Evolutionary conservation across 73 alveolate species (phyloP).

Genomic region (Uronychia binucleata): DNA sequence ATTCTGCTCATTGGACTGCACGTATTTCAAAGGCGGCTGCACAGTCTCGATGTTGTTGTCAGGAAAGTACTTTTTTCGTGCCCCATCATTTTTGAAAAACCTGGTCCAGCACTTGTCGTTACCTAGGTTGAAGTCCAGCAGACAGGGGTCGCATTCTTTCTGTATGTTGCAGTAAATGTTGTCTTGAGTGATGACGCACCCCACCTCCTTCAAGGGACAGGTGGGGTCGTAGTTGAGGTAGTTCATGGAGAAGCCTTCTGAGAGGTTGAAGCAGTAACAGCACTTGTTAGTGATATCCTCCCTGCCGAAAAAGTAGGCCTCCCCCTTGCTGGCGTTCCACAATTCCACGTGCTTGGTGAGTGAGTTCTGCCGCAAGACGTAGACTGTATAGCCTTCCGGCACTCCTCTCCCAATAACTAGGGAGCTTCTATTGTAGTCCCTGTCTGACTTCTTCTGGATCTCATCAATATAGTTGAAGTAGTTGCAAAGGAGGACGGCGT

Average conservation of each 20-base stretch:
- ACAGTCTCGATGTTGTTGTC: slow-evolving; percentile 67
- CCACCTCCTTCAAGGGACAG: slow-evolving; percentile 91
- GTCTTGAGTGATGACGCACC: slow-evolving; percentile 91
- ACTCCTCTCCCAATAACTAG: slow-evolving; percentile 96
- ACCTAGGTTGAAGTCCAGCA: slow-evolving; percentile 86
- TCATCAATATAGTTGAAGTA: slow-evolving; percentile 95
- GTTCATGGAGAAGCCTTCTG: slow-evolving; percentile 75
- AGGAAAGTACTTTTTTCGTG: slow-evolving; percentile 65
- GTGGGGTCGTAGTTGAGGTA: slow-evolving; percentile 80
- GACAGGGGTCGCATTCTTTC: slow-evolving; percentile 87
- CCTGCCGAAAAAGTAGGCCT: slow-evolving; percentile 88
- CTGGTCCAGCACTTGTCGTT: slow-evolving; percentile 90
- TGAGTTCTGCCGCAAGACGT: slow-evolving; percentile 89
- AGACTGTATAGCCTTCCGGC: slow-evolving; percentile 98
- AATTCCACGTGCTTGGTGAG: slow-evolving; percentile 89
- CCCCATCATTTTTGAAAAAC: slow-evolving; percentile 78
- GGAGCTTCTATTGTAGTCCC: slow-evolving; percentile 67
- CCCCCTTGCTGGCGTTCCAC: slow-evolving; percentile 97
- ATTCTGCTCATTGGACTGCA: background rate
- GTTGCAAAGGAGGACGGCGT: slow-evolving; percentile 97
- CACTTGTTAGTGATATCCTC: slow-evolving; percentile 60
- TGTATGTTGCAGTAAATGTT: slow-evolving; percentile 90
- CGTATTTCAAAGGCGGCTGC: slow-evolving; percentile 66
- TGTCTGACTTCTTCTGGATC: slow-evolving; percentile 55
- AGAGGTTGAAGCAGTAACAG: slow-evolving; percentile 81